These are phyloP conservation scores for Gigaspora rosea DNA, from an alignment of 192 early-diverging fungal genomes.

Conservation along the genomic window DNA sequence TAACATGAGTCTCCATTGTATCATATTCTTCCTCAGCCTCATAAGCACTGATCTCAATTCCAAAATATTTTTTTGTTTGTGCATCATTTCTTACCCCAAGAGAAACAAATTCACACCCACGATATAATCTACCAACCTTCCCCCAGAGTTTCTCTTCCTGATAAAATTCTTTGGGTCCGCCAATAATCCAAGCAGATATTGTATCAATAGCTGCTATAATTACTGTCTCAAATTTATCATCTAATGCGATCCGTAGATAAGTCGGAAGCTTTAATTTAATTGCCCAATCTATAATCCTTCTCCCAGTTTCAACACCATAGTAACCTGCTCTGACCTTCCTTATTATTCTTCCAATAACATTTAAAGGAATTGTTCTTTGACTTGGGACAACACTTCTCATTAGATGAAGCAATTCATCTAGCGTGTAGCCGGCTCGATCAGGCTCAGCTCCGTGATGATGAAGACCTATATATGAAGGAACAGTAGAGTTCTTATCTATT, in stretches of 20 bases:
- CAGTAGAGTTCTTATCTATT: slow-evolving; percentile 53
- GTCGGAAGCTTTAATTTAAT: slow-evolving; percentile 49
- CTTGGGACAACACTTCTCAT: slow-evolving; percentile 78
- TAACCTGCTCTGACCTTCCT: slow-evolving; percentile 42
- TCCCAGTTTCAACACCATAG: slow-evolving; percentile 39
- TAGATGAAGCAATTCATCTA: slow-evolving; percentile 79
- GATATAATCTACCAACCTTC: slow-evolving; percentile 32
- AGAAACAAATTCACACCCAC: slow-evolving; percentile 39
- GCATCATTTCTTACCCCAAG: slow-evolving; percentile 24
- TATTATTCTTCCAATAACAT: slow-evolving; percentile 61
- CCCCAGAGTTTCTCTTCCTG: slow-evolving; percentile 48
- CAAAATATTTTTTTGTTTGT: slow-evolving; percentile 37
- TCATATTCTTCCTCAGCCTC: slow-evolving; percentile 42
- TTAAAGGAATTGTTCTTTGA: slow-evolving; percentile 73
- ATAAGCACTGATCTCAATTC: slow-evolving; percentile 41
- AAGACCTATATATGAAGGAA: slow-evolving; percentile 67
- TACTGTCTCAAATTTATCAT: slow-evolving; percentile 65
- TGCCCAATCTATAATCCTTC: slow-evolving; percentile 39
- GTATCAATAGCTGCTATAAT: slow-evolving; percentile 53
- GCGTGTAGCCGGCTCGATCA: slow-evolving; percentile 81
- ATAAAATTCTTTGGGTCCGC: slow-evolving; percentile 22
- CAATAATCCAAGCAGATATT: slow-evolving; percentile 46
- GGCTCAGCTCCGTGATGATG: slow-evolving; percentile 92
- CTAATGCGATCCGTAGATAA: slow-evolving; percentile 65
- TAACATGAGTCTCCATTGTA: slow-evolving; percentile 47